Evolutionary conservation across 2,329 filamentous ascomycete species (phyloP).

Genomic region (Cladorrhinum sp.): DNA sequence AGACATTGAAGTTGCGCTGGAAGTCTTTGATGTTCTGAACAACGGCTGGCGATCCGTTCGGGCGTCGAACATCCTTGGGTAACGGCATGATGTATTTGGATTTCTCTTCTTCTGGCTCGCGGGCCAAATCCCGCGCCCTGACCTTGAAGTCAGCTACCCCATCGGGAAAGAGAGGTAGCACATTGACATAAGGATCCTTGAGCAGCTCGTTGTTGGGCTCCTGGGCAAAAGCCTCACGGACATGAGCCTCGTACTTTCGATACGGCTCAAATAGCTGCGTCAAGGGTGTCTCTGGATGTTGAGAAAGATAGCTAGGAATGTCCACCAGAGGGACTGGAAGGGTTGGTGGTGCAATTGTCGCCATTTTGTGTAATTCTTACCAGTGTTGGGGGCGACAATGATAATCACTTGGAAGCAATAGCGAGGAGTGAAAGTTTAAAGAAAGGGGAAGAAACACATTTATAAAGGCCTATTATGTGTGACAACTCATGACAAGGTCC

Average conservation of each 20-base stretch:
- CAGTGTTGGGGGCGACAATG: neutral
- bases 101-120: slow-evolving; percentile 59
- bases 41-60: slow-evolving; percentile 62
- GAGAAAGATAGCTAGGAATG: slow-evolving; percentile 52
- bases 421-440: neutral
- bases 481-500: neutral
- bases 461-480: neutral
- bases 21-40: slow-evolving; percentile 68
- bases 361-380: slow-evolving; percentile 31
- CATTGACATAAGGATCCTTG: slow-evolving; percentile 57
- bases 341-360: slow-evolving; percentile 39
- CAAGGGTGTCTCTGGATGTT: slow-evolving; percentile 53
- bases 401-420: too few relatives aligned
- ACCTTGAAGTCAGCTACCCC: slow-evolving; percentile 57
- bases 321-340: slow-evolving; percentile 46
- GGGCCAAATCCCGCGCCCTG: slow-evolving; percentile 56
- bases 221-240: slow-evolving; percentile 68
- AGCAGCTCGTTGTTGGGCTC: slow-evolving; percentile 58
- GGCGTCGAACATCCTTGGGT: slow-evolving; percentile 57
- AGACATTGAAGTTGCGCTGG: slow-evolving; percentile 74
- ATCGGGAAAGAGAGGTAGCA: slow-evolving; percentile 63
- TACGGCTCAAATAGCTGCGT: slow-evolving; percentile 61
- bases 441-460: neutral
- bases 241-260: slow-evolving; percentile 62
- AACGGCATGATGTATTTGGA: slow-evolving; percentile 69